These are phyloP conservation scores for Trichoderma parareesei DNA, from an alignment of 495 filamentous ascomycete species.

Conservation along the genomic window DNA sequence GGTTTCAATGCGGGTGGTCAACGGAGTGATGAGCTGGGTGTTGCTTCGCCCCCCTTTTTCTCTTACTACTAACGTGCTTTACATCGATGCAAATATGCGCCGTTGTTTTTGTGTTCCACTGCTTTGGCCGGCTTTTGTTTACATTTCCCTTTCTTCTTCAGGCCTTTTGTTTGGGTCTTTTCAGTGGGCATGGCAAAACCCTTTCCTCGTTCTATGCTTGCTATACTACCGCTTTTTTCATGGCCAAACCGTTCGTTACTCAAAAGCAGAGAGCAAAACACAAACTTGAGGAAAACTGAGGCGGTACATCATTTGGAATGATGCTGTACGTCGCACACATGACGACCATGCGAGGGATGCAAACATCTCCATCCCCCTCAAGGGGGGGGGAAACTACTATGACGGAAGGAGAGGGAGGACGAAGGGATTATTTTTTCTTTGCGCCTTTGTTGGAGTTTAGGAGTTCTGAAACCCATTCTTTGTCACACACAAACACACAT, in stretches of 20 bases:
- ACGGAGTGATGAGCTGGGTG: not conserved
- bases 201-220: not conserved
- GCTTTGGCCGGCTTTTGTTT: not conserved
- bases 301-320: not conserved
- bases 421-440: not conserved
- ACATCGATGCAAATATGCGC: not conserved
- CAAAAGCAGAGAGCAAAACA: no score
- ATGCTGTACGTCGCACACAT: no score
- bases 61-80: not conserved
- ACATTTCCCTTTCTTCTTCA: not conserved
- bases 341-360: no score
- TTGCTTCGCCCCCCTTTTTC: not conserved
- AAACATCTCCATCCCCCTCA: no score
- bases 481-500: not conserved
- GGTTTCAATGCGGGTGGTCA: not conserved
- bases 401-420: not conserved
- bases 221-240: not conserved
- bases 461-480: not conserved
- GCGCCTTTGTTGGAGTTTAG: conserved; percentile 1
- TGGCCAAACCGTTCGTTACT: not conserved
- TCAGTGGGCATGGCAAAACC: not conserved
- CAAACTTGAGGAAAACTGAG: not conserved
- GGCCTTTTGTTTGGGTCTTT: not conserved
- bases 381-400: no score
- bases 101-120: not conserved